phyloP scores from a whole-genome alignment of 495 filamentous ascomycete genomes.

The Daldinia grandis region DNA sequence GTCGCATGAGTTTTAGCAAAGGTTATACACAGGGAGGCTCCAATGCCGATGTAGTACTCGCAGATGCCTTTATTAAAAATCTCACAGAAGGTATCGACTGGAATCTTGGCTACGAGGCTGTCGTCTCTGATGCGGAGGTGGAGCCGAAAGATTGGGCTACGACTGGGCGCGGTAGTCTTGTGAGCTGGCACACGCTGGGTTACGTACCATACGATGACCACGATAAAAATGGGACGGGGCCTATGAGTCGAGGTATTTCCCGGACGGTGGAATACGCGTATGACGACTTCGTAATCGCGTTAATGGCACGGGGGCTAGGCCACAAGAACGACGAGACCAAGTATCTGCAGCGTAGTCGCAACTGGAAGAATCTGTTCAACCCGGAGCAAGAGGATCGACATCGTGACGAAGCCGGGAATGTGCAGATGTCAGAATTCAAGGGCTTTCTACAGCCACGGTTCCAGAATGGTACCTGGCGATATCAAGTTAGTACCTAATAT shows the following conservation, averaged over 20 bases:
- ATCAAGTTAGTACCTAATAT: constrained; percentile 45
- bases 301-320: constrained; percentile 62
- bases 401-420: constrained; percentile 31
- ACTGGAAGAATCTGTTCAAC: constrained; percentile 67
- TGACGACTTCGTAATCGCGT: constrained; percentile 70
- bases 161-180: constrained; percentile 70
- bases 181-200: constrained; percentile 66
- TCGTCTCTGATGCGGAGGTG: constrained; percentile 74
- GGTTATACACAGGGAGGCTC: constrained; percentile 77
- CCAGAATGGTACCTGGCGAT: constrained; percentile 68
- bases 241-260: constrained; percentile 68
- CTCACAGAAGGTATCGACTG: constrained; percentile 68
- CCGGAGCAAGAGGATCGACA: constrained; percentile 50
- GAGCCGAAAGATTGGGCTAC: constrained; percentile 71
- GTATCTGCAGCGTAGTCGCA: constrained; percentile 63
- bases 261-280: constrained; percentile 79
- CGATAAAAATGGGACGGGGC: constrained; percentile 67
- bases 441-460: constrained; percentile 76
- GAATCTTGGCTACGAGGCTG: constrained; percentile 72
- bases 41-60: constrained; percentile 75
- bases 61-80: constrained; percentile 73
- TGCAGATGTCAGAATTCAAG: constrained; percentile 57
- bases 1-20: constrained; percentile 69
- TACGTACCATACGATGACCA: constrained; percentile 70
- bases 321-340: constrained; percentile 60